Evolutionary conservation across 192 early-diverging fungal genomes (phyloP).

Genomic region (Coemansia sp.): DNA sequence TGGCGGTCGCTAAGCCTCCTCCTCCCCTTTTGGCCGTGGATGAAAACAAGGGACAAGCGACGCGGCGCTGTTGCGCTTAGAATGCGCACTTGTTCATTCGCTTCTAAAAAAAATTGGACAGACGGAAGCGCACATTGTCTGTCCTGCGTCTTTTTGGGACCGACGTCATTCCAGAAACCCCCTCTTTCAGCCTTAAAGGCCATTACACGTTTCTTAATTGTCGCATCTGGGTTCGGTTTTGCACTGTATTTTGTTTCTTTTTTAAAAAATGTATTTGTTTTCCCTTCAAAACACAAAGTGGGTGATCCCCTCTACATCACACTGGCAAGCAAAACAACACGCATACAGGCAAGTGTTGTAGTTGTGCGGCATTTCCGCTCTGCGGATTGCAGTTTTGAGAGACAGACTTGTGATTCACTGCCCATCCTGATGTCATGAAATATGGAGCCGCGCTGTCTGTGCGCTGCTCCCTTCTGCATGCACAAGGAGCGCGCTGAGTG

Average conservation of each 20-base stretch:
- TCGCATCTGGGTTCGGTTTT: background rate
- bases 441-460: too few relatives aligned
- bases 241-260: constrained; percentile 3
- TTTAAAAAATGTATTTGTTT: background rate
- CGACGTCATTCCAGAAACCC: constrained; percentile 7
- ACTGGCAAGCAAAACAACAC: too few relatives aligned
- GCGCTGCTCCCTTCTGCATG: too few relatives aligned
- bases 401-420: too few relatives aligned
- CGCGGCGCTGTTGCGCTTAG: background rate
- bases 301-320: too few relatives aligned
- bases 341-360: too few relatives aligned
- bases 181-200: background rate
- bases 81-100: too few relatives aligned
- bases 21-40: background rate
- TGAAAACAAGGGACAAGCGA: background rate
- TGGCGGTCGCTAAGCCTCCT: background rate
- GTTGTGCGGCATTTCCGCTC: too few relatives aligned
- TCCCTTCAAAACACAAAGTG: background rate
- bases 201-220: background rate
- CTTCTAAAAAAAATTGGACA: too few relatives aligned
- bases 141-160: background rate
- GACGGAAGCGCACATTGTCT: background rate
- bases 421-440: too few relatives aligned
- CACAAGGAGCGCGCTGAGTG: too few relatives aligned
- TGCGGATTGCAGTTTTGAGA: too few relatives aligned